These are phyloP conservation scores for Tetracladium setigerum DNA, from an alignment of 495 filamentous ascomycete genomes.

Conservation along the genomic window DNA sequence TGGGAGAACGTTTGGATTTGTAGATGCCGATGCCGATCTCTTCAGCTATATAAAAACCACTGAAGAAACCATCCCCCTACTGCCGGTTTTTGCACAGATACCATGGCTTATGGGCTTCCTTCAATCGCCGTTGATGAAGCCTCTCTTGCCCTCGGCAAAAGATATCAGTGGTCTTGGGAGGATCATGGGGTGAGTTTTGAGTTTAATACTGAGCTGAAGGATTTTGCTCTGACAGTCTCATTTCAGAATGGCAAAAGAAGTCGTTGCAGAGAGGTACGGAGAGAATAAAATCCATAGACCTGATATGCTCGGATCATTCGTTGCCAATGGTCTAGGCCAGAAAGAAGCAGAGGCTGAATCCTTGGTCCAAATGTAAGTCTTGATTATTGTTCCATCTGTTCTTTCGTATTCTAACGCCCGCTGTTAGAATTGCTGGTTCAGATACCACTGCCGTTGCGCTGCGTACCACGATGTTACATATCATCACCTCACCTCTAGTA, in stretches of 20 bases:
- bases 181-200: constrained; percentile 34
- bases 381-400: no score
- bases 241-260: constrained; percentile 12
- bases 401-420: background rate
- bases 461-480: constrained; percentile 44
- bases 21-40: constrained; percentile 32
- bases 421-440: constrained; percentile 41
- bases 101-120: constrained; percentile 17
- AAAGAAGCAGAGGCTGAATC: constrained; percentile 32
- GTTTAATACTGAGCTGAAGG: background rate
- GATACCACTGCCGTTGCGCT: constrained; percentile 57
- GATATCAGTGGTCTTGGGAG: constrained; percentile 44
- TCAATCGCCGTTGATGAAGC: constrained; percentile 30
- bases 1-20: constrained; percentile 29
- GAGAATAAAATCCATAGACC: constrained; percentile 16
- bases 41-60: background rate
- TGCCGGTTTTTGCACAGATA: no score
- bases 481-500: constrained; percentile 35
- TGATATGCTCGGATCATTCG: constrained; percentile 38
- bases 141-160: constrained; percentile 36
- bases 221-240: background rate
- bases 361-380: constrained; percentile 26
- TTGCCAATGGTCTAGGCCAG: constrained; percentile 28
- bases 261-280: constrained; percentile 26
- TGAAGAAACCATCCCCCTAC: no score